A percentile compares a stretch with the other conserved stretches of the same genome.
phyloP scores from a whole-genome alignment of 768 basidiomycete genomes.

The Astraeus odoratus region DNA sequence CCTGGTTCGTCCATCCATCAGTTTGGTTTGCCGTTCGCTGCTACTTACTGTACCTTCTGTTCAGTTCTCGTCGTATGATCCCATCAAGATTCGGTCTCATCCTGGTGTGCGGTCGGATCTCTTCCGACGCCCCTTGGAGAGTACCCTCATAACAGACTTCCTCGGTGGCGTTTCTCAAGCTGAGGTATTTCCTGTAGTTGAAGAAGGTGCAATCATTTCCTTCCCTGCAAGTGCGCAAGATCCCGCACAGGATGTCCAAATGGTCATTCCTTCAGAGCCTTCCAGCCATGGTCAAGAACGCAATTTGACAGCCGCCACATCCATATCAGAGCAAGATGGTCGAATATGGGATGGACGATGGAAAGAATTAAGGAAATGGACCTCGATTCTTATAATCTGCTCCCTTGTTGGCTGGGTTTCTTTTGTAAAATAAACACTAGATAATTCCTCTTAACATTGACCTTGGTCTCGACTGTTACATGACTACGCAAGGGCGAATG shows the following conservation, averaged over 20 bases:
- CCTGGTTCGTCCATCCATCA: slow-evolving; percentile 52
- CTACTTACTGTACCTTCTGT: slow-evolving; percentile 6
- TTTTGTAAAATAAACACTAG: slow-evolving; percentile 9
- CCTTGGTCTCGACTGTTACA: neutral
- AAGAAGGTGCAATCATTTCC: neutral
- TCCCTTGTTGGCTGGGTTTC: slow-evolving; percentile 25
- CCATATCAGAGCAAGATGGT: neutral
- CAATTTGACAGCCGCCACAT: neutral
- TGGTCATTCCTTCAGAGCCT: neutral
- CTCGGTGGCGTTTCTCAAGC: slow-evolving; percentile 85
- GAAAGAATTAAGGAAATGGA: slow-evolving; percentile 25
- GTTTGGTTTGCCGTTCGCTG: neutral
- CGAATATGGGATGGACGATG: slow-evolving; percentile 12
- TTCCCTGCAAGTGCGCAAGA: neutral
- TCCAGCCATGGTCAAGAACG: neutral
- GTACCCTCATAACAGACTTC: slow-evolving; percentile 72
- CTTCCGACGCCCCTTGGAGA: slow-evolving; percentile 59
- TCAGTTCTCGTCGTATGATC: slow-evolving; percentile 82
- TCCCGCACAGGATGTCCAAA: neutral
- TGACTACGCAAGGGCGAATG: neutral
- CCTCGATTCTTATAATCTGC: slow-evolving; percentile 18
- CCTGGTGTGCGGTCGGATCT: slow-evolving; percentile 86
- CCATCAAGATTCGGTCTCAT: slow-evolving; percentile 68
- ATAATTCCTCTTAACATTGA: too few species aligned
- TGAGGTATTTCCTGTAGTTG: slow-evolving; percentile 42